These are phyloP conservation scores for Logfia minima DNA, from an alignment of 129 eudicot genomes.

Conservation along the genomic window DNA sequence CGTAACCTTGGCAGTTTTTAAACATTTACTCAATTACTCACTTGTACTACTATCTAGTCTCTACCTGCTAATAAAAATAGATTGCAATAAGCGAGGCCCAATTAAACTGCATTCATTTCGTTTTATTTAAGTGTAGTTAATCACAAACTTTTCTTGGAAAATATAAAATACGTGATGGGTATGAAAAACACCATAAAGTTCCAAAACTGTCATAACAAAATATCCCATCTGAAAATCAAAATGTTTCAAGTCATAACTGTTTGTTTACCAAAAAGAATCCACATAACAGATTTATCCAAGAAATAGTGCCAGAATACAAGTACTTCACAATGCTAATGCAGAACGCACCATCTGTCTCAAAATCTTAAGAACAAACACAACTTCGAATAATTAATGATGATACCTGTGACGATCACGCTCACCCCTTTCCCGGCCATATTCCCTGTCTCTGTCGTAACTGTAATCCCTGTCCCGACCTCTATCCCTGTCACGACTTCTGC, in stretches of 20 bases:
- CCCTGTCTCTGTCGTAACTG: slow-evolving; percentile 55
- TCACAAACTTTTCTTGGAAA: no score
- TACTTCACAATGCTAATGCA: slow-evolving; percentile 28
- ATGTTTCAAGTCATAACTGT: not conserved
- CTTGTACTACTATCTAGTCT: no score
- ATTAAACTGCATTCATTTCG: no score
- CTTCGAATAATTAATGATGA: slow-evolving; percentile 34
- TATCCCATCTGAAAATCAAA: not conserved
- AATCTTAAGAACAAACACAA: slow-evolving; percentile 11
- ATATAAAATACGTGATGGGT: not conserved
- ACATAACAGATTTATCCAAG: slow-evolving; percentile 2
- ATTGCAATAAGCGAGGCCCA: no score
- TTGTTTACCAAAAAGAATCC: slow-evolving; percentile 3
- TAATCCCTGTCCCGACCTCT: slow-evolving; percentile 56
- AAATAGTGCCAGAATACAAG: slow-evolving; percentile 15
- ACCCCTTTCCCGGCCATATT: slow-evolving; percentile 62
- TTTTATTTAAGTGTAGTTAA: no score
- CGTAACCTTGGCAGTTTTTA: no score
- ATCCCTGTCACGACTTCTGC: slow-evolving; percentile 77
- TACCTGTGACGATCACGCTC: slow-evolving; percentile 51
- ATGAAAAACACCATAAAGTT: not conserved
- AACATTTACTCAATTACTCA: no score
- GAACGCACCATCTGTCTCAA: slow-evolving; percentile 12
- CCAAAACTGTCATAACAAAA: not conserved
- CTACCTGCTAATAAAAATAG: no score